phyloP scores from a whole-genome alignment of 2,329 filamentous ascomycete species.

The Diaporthe capsici region DNA sequence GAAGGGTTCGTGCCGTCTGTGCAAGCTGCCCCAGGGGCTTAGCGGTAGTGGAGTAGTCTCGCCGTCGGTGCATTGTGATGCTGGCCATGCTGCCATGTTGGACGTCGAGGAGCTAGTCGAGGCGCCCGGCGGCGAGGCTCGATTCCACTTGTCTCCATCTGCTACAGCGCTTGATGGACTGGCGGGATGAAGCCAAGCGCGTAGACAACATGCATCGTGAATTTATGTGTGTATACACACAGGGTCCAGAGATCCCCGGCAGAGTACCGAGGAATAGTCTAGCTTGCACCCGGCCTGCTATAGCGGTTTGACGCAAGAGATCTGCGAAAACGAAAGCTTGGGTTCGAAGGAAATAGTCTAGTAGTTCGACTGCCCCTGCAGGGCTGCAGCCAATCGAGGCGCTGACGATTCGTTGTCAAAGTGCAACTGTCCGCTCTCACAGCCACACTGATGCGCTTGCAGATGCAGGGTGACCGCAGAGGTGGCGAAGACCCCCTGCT shows the following conservation, averaged over 20 bases:
- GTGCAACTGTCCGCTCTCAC: slow-evolving; percentile 22
- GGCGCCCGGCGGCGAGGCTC: slow-evolving; percentile 18
- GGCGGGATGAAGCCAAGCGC: background rate
- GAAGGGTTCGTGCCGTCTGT: slow-evolving; percentile 26
- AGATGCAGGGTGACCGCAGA: slow-evolving; percentile 26
- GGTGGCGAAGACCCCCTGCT: slow-evolving; percentile 33
- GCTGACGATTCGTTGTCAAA: slow-evolving; percentile 29
- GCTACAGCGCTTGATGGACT: background rate
- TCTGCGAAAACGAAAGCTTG: slow-evolving; percentile 7
- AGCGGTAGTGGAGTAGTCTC: slow-evolving; percentile 22
- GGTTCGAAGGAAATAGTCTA: slow-evolving; percentile 7
- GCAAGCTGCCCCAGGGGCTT: slow-evolving; percentile 23
- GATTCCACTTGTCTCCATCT: slow-evolving; percentile 25
- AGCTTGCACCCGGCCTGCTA: background rate
- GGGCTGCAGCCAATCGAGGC: slow-evolving; percentile 7
- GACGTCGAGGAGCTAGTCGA: slow-evolving; percentile 22
- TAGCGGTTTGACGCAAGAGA: slow-evolving; percentile 4
- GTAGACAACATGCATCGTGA: background rate
- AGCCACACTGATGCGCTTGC: slow-evolving; percentile 31
- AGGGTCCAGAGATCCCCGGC: background rate
- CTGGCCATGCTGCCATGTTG: slow-evolving; percentile 11
- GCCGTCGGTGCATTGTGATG: slow-evolving; percentile 17
- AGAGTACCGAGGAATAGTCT: background rate
- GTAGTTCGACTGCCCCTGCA: slow-evolving; percentile 14
- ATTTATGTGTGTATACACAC: background rate